phyloP scores from a whole-genome alignment of 75 land plant genomes.

The Cryptomeria japonica region DNA sequence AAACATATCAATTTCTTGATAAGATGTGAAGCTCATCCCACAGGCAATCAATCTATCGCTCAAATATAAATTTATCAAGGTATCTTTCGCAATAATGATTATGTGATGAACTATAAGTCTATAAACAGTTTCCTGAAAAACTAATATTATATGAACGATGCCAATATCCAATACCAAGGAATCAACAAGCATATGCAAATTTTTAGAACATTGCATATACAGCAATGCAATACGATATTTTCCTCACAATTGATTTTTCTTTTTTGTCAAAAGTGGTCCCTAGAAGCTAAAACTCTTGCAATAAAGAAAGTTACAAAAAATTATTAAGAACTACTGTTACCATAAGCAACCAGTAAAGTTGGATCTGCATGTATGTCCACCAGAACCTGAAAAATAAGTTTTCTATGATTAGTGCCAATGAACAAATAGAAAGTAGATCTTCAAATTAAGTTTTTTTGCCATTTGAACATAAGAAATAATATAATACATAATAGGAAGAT shows the following conservation, averaged over 20 bases:
- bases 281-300: background rate
- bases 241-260: background rate
- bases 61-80: background rate
- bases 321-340: constrained; percentile 27
- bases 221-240: background rate
- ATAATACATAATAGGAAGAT: background rate
- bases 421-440: background rate
- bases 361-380: constrained; percentile 90
- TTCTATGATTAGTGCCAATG: background rate
- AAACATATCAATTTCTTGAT: background rate
- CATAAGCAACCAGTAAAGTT: constrained; percentile 80
- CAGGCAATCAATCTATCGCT: background rate
- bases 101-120: background rate
- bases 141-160: background rate
- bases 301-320: background rate
- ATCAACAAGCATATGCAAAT: background rate
- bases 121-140: background rate
- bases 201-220: background rate
- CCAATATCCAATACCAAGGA: background rate
- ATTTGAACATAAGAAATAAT: background rate
- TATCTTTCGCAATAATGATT: background rate
- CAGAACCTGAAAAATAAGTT: constrained; percentile 63
- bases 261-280: background rate
- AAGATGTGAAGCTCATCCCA: background rate
- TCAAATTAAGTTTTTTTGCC: background rate